A percentile compares a stretch with the other conserved stretches of the same genome.
Conservation (phyloP, 306 rosid species). For the Cicer arietinum region DNA sequence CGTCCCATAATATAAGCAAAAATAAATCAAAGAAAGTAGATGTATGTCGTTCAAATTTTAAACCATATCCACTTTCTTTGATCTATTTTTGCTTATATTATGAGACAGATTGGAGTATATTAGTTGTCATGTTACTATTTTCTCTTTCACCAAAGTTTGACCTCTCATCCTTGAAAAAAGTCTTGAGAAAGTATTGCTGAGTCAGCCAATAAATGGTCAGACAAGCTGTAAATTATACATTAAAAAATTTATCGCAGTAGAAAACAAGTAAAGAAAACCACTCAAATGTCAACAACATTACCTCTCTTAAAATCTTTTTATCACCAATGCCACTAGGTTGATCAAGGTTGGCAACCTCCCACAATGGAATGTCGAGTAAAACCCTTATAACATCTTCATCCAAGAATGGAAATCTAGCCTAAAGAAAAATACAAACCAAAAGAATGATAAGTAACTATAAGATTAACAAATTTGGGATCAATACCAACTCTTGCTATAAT, state of each 20-base stretch:
- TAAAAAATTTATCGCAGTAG: background rate
- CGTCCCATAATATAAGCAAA: too few relatives aligned
- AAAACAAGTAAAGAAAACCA: conserved; percentile 31
- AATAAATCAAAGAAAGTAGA: too few relatives aligned
- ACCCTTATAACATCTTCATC: conserved; percentile 87
- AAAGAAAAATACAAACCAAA: conserved; percentile 35
- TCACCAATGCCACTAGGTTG: conserved; percentile 91
- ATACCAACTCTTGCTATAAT: conserved; percentile 20
- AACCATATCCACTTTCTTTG: too few relatives aligned
- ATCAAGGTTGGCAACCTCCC: conserved; percentile 92
- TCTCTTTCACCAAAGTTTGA: too few relatives aligned
- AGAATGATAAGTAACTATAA: conserved; percentile 4
- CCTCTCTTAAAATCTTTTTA: conserved; percentile 92
- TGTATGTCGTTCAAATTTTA: too few relatives aligned
- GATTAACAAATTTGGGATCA: conserved; percentile 16
- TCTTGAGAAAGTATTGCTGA: background rate
- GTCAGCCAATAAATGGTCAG: conserved; percentile 25
- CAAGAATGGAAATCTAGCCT: conserved; percentile 98
- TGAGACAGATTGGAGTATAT: too few relatives aligned
- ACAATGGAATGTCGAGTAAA: conserved; percentile 74
- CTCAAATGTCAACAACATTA: conserved; percentile 40
- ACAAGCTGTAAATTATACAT: conserved; percentile 13
- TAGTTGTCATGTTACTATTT: too few relatives aligned
- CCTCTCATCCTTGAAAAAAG: background rate
- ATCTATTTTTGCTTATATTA: too few relatives aligned